Conservation (phyloP, 352 stramenopile genomes). For the Poterioochromonas sp. region DNA sequence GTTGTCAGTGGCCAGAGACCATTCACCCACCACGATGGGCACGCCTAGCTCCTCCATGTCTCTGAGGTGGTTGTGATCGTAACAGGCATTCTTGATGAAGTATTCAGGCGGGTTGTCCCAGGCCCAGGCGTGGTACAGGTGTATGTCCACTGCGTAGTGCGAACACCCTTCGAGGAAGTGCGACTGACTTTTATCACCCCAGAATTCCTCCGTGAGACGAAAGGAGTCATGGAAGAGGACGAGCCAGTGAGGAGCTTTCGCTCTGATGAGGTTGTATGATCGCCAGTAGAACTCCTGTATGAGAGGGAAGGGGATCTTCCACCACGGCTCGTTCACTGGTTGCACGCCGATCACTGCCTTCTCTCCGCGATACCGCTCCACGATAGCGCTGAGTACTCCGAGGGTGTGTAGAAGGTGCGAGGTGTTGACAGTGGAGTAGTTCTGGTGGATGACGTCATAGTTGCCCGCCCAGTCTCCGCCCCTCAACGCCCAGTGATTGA, state of each 20-base stretch:
- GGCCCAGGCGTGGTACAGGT: conserved; percentile 85
- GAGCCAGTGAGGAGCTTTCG: conserved; percentile 80
- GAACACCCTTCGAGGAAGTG: conserved; percentile 67
- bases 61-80: conserved; percentile 69
- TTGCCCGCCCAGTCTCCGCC: conserved; percentile 74
- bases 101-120: not conserved
- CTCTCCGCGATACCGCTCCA: conserved; percentile 72
- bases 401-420: conserved; percentile 79
- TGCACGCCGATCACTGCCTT: conserved; percentile 77
- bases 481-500: conserved; percentile 70
- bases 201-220: conserved; percentile 65
- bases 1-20: conserved; percentile 69
- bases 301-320: conserved; percentile 77
- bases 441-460: conserved; percentile 67
- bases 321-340: conserved; percentile 88
- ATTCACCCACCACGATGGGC: conserved; percentile 87
- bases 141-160: conserved; percentile 83
- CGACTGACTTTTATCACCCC: conserved; percentile 44
- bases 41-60: conserved; percentile 80
- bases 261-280: conserved; percentile 83
- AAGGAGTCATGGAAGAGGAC: conserved; percentile 92
- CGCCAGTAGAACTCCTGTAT: conserved; percentile 92
- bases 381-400: conserved; percentile 70
- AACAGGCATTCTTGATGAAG: conserved; percentile 61
- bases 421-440: conserved; percentile 80